Evolutionary conservation across 495 filamentous ascomycete genomes (phyloP).

Genomic region (Cercophora sp.): DNA sequence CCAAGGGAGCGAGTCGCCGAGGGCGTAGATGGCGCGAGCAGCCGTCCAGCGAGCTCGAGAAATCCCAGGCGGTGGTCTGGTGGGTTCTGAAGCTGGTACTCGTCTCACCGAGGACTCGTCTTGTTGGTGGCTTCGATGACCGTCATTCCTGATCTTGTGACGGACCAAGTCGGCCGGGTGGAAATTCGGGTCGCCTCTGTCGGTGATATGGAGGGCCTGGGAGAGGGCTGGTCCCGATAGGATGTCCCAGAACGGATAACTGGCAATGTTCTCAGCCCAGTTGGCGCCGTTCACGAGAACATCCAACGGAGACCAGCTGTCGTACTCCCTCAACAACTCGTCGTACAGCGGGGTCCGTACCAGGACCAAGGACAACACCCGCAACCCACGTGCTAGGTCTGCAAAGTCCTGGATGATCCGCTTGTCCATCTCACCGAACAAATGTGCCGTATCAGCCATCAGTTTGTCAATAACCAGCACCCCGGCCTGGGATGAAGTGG

Average conservation of each 20-base stretch:
- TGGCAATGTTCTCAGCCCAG: slow-evolving; percentile 18
- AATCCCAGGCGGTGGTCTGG: background rate
- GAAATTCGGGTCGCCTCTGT: slow-evolving; percentile 4
- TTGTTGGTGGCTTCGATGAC: background rate
- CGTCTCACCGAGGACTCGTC: background rate
- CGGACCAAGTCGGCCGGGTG: slow-evolving; percentile 3
- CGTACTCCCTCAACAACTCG: slow-evolving; percentile 12
- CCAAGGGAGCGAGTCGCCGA: background rate
- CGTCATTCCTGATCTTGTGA: background rate
- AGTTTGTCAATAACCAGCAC: slow-evolving; percentile 14
- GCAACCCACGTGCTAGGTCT: slow-evolving; percentile 14
- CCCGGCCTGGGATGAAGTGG: too few species aligned
- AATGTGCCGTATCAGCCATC: background rate
- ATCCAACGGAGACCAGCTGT: slow-evolving; percentile 12
- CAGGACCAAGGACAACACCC: background rate
- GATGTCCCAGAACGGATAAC: slow-evolving; percentile 18
- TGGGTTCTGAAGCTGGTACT: background rate
- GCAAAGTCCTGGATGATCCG: slow-evolving; percentile 11
- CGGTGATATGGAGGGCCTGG: background rate
- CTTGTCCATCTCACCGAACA: background rate
- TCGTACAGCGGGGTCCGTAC: slow-evolving; percentile 12
- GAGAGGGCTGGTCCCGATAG: background rate
- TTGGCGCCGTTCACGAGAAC: slow-evolving; percentile 14
- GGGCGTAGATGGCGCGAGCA: background rate
- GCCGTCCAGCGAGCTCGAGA: slow-evolving; percentile 2